These are phyloP conservation scores for Pseudopithomyces chartarum DNA, from an alignment of 2,329 filamentous ascomycete species.

Conservation along the genomic window DNA sequence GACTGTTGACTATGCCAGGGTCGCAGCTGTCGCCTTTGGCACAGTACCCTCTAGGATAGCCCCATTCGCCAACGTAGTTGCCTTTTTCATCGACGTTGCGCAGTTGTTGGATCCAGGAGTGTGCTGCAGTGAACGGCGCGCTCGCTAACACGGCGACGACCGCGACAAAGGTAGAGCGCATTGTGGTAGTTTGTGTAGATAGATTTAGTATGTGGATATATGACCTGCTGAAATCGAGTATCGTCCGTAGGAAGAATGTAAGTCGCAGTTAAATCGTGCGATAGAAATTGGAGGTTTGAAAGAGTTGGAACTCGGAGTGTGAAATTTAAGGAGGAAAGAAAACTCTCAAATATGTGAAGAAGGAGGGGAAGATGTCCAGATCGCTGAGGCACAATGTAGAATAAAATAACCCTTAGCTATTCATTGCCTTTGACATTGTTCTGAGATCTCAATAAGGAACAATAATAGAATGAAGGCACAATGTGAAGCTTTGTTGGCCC, in stretches of 20 bases:
- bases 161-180: slow-evolving; percentile 22
- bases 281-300: not conserved
- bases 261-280: not conserved
- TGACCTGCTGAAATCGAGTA: slow-evolving; percentile 1
- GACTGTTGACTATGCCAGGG: slow-evolving; percentile 65
- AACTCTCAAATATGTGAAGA: slow-evolving; percentile 15
- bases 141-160: slow-evolving; percentile 24
- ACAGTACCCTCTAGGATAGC: slow-evolving; percentile 76
- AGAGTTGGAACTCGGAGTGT: not conserved
- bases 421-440: slow-evolving; percentile 36
- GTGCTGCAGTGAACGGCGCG: slow-evolving; percentile 45
- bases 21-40: slow-evolving; percentile 61
- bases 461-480: slow-evolving; percentile 14
- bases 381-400: slow-evolving; percentile 25
- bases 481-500: slow-evolving; percentile 18
- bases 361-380: slow-evolving; percentile 17
- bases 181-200: slow-evolving; percentile 6
- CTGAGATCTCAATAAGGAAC: slow-evolving; percentile 6
- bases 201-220: not conserved
- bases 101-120: slow-evolving; percentile 84
- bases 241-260: not conserved
- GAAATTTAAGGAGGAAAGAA: slow-evolving; percentile 9
- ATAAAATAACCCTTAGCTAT: slow-evolving; percentile 19
- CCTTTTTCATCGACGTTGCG: slow-evolving; percentile 74
- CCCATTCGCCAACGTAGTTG: slow-evolving; percentile 70